Evolutionary conservation across 208 protist genomes (phyloP).

Genomic region (Crithidia thermophila): DNA sequence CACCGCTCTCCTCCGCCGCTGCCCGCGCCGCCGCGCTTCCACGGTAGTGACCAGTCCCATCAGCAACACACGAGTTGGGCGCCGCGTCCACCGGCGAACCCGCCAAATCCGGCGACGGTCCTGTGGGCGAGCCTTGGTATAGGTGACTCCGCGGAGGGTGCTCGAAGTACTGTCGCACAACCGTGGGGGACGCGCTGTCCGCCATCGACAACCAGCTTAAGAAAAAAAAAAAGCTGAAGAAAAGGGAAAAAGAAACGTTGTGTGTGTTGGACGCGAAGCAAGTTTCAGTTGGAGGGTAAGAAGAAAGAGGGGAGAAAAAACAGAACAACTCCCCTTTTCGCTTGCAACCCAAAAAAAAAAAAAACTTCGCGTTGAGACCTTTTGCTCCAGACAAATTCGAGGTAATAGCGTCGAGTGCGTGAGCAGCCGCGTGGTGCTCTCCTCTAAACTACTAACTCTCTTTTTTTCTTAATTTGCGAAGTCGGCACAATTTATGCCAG

Average conservation of each 20-base stretch:
- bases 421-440: no score
- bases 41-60: neutral
- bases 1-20: neutral
- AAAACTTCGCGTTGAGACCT: no score
- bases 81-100: neutral
- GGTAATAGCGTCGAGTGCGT: no score
- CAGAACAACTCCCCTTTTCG: no score
- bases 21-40: neutral
- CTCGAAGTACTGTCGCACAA: constrained; percentile 65
- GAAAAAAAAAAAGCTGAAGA: neutral
- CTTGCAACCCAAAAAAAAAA: no score
- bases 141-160: constrained; percentile 64
- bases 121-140: constrained; percentile 12
- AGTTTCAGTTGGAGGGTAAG: neutral
- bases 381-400: no score
- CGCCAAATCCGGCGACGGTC: neutral
- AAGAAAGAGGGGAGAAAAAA: neutral
- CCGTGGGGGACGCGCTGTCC: neutral
- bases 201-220: constrained; percentile 1
- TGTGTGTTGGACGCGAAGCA: neutral
- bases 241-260: neutral
- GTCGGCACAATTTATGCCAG: no score
- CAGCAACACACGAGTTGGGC: neutral
- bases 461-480: no score
- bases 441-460: no score